phyloP scores from a whole-genome alignment of 108 stramenopile species.

The Thalassiosira profunda region DNA sequence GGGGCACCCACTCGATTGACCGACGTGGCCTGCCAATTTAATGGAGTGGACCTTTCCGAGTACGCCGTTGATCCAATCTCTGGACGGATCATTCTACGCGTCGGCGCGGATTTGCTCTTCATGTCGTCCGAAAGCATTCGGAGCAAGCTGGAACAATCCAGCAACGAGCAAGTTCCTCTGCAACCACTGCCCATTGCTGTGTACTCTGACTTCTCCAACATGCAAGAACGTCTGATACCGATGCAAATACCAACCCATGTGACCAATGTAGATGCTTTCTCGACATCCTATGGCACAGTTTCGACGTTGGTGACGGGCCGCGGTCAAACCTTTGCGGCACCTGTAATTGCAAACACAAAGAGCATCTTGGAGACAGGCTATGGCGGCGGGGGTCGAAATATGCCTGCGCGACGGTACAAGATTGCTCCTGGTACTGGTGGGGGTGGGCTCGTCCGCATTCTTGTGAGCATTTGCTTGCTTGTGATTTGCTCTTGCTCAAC shows the following conservation, averaged over 20 bases:
- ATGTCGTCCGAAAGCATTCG: conserved; percentile 29
- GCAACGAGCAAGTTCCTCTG: conserved; percentile 17
- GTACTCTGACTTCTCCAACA: conserved; percentile 68
- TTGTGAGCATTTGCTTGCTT: too few species aligned
- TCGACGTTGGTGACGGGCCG: conserved; percentile 57
- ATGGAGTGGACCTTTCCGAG: conserved; percentile 60
- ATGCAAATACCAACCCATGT: conserved; percentile 36
- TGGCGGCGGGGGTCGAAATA: conserved; percentile 53
- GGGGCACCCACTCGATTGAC: conserved; percentile 45
- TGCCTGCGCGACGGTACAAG: conserved; percentile 66
- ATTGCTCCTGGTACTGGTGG: conserved; percentile 65
- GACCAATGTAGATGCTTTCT: conserved; percentile 47
- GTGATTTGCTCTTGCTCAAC: too few species aligned
- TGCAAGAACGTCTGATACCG: conserved; percentile 65
- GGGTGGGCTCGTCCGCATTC: conserved; percentile 60
- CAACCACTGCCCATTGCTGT: conserved; percentile 59
- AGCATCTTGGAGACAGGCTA: conserved; percentile 11
- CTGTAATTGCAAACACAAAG: conserved; percentile 45
- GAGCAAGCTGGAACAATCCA: conserved; percentile 3
- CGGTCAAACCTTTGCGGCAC: conserved; percentile 69
- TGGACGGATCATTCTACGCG: conserved; percentile 51
- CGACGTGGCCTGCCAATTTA: conserved; percentile 59
- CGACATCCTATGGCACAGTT: conserved; percentile 51
- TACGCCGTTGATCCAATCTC: conserved; percentile 57
- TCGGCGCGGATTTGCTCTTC: conserved; percentile 74